Evolutionary conservation across 169 alveolate species (phyloP), one percentile per base, ranked within the genome.

Genomic region (Babesia gibsoni): DNA sequence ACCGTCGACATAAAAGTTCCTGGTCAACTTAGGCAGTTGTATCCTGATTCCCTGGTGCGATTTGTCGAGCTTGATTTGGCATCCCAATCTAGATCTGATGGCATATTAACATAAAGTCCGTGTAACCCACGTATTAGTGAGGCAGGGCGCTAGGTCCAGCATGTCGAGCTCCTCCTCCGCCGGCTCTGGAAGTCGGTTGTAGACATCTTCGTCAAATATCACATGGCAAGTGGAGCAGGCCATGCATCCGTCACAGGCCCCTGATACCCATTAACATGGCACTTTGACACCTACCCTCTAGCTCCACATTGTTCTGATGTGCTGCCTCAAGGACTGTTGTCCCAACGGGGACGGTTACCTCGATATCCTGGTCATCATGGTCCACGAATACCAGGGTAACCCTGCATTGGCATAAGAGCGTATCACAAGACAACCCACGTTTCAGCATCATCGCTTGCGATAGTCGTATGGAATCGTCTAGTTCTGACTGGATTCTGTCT

Each of bases 151-250:
- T 73, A 95, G 70, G 82, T 96, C 99, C 22, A 96, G 80, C 91
- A 96, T 85, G 73, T 96, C 99, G 54, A 95, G 94, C 56, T 96
- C 99, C 37, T 91, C 94, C 43, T 91, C 97, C 10, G 84, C 57
- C 2, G 98, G 96, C 22, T 89, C 93, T 25, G 90, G 93, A 29
- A 93, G 68, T 36, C 85, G 72, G 37, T 96, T 95, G 77, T 93
- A 96, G 27, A 92, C 65, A 41, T 92, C 84, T 72, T 93, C 91
- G 43, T 92, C 96, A 58, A 96, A 78, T 29, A 96, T 93, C 3
- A 96, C 98, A 83, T 96, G 99, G 72, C 99, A 96, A 0, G 99
- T 96, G 12, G 99, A 94, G 63, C 99, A 96, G 1, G 99, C 99
- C 41, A 92, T 82, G 46, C 94, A 88, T 35, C 95, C 97, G 59